Base-by-base conservation (phyloP, 2,329 filamentous ascomycete species). In the Mycosphaerelloides madeirae region DNA sequence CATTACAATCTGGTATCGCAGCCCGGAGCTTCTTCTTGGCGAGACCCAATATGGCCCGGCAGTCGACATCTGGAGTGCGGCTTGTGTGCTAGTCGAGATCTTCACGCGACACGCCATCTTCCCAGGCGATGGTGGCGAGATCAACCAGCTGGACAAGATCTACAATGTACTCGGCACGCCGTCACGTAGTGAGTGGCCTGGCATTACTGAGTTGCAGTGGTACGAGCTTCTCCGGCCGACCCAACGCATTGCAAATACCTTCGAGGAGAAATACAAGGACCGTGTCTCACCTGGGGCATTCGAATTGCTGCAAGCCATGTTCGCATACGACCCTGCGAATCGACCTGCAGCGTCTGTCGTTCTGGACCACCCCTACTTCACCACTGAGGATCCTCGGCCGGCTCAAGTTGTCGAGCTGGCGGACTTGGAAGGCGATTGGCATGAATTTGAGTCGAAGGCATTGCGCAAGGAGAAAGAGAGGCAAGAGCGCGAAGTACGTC, bases 1-100 rank as follows among this genome's bases (percentile, higher is more conserved):
- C 57, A 95, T 98, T 63, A 98, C 93, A 2, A 96, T 98, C 54
- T 98, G 94, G 94, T 96, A 96, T 65, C 81, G 90, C 3, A 87
- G 88, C 0, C 89, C 90, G 0, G 90, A 96, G 64, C 76, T 96
- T n/a, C 73, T 95, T 0, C 77, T 95, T 1, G 90, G 90, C 6
- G 89, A 95, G 66, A 95, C 90, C 4, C 81, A 87, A 57, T 96
- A 96, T 62, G 88, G 86, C 3, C 86, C 87, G 0, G 87, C 87
- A 2, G 88, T 95, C 12, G 90, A 96, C 61, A 85, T 98, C 29
- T 98, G 93, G 93, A 95, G 89, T 61, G 93, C 93, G 1, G 93
- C 91, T 1, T 98, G 93, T 62, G 93, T 98, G 1, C 84, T 97
- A 63, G 83, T 96, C 36, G 93, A 98, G 64, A 95, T 98, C 50